Evolutionary conservation across 257 asterid species (phyloP), one percentile per base, ranked within the genome.

Genomic region (Haberlea rhodopensis): DNA sequence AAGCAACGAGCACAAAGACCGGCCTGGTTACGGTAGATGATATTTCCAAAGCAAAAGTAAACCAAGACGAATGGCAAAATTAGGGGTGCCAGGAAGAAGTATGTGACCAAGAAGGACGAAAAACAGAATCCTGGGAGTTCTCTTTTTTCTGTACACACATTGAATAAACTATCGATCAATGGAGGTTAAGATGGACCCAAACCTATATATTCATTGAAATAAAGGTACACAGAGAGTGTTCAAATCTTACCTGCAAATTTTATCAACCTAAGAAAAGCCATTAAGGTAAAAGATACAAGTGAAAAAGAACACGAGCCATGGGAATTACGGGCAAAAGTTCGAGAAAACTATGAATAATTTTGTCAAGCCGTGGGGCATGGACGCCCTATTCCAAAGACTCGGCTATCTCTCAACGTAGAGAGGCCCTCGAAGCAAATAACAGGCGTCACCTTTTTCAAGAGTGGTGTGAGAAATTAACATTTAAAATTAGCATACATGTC

Each of bases 31-130:
- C 96, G 94, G 72, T 94, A 86, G 82, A 90, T 78, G 73, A 94
- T 81, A 48, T 94, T 90, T 37, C 92, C 97, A 58, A 90, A 70
- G 82, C 96, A 85, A 78, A 71, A 86, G 95, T 81, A 90, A 60
- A 79, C 76, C 84, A 94, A 65, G 76, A 94, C 71, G 76, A 94
- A 94, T 0, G 97, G 99, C 85, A 94, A 76, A 19, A 94, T 87
- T 58, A 94, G 80, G 59, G 99, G 99, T 18, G 99, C 83, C n/a
- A 90, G 97, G 82, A 87, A 80, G 84, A 90, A 94, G 84, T 94
- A 94, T 5, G 91, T 84, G 23, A 82, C 99, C 97, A 76, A 94
- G 95, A 78, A 94, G 96, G 68, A 82, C 74, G 76, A 94, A 86
- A 63, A 94, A 84, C 19, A 94, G 87, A 62, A 94, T 73, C 74